Conservation (phyloP, 2,329 filamentous ascomycete species). For the Ilyonectria destructans region DNA sequence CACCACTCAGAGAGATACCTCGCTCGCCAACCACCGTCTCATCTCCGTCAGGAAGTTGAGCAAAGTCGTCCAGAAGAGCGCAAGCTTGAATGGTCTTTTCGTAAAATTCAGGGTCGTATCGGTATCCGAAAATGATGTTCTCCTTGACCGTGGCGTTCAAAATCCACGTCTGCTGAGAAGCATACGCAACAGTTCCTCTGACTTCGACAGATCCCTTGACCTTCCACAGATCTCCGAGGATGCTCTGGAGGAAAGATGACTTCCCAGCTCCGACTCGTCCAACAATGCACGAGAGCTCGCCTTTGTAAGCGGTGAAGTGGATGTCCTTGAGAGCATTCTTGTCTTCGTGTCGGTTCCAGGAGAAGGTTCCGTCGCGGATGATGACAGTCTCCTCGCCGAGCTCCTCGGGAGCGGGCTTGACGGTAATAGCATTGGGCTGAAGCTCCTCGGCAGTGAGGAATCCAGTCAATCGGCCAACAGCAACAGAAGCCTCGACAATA, state of each 20-base stretch:
- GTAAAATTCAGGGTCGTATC: conserved; percentile 95
- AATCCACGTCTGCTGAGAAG: conserved; percentile 94
- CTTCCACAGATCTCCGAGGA: conserved; percentile 95
- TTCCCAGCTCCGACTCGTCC: conserved; percentile 96
- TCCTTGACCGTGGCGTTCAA: conserved; percentile 98
- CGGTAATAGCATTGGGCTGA: conserved; percentile 84
- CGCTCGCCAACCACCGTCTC: conserved; percentile 97
- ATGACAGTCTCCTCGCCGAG: conserved; percentile 88
- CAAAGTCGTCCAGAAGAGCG: conserved; percentile 91
- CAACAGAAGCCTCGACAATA: conserved; percentile 96
- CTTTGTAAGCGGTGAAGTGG: conserved; percentile 90
- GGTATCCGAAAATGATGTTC: conserved; percentile 97
- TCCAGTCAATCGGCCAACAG: conserved; percentile 86
- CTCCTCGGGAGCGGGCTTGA: conserved; percentile 80
- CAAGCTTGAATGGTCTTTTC: conserved; percentile 94
- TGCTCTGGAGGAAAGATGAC: conserved; percentile 89
- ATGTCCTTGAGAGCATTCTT: conserved; percentile 85
- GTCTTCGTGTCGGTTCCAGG: conserved; percentile 90
- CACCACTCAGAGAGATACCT: conserved; percentile 95
- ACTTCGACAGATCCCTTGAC: conserved; percentile 86
- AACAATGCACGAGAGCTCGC: conserved; percentile 93
- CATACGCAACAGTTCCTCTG: conserved; percentile 89
- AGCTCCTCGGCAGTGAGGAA: conserved; percentile 93
- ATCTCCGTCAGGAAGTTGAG: conserved; percentile 93
- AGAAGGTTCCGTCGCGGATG: conserved; percentile 90